A percentile compares a stretch with the other conserved stretches of the same genome.
phyloP scores from a whole-genome alignment of 768 basidiomycete genomes.

The Phaeolepiota aurea region DNA sequence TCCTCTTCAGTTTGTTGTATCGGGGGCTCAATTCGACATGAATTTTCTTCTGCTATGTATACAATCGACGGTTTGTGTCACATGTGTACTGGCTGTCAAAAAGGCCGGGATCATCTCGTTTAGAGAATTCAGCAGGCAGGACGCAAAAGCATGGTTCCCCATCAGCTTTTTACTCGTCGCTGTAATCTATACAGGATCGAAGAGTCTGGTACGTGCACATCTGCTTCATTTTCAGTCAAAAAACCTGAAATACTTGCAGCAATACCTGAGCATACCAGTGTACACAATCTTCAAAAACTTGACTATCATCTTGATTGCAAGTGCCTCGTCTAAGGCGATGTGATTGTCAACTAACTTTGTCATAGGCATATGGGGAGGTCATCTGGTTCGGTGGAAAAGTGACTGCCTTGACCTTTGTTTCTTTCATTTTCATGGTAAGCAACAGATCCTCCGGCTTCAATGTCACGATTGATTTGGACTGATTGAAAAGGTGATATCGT shows the following conservation, averaged over 20 bases:
- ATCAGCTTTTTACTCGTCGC: slow-evolving; percentile 86
- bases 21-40: slow-evolving; percentile 91
- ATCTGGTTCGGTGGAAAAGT: slow-evolving; percentile 93
- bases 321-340: slow-evolving; percentile 17
- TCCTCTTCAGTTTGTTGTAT: slow-evolving; percentile 87
- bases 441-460: neutral
- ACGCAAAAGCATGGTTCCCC: slow-evolving; percentile 92
- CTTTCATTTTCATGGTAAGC: slow-evolving; percentile 87
- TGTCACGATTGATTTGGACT: neutral
- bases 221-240: slow-evolving; percentile 1
- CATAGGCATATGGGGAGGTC: slow-evolving; percentile 92
- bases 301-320: slow-evolving; percentile 96
- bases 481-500: slow-evolving; percentile 77
- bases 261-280: slow-evolving; percentile 94
- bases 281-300: slow-evolving; percentile 99
- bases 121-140: slow-evolving; percentile 71
- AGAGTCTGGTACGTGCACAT: slow-evolving; percentile 73
- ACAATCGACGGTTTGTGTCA: slow-evolving; percentile 82
- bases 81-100: slow-evolving; percentile 70
- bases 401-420: slow-evolving; percentile 77
- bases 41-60: slow-evolving; percentile 90
- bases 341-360: slow-evolving; percentile 3
- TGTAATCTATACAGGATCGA: slow-evolving; percentile 97
- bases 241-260: slow-evolving; percentile 37
- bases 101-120: slow-evolving; percentile 74